Percentiles rank a stretch among this genome's conserved stretches.
phyloP scores from a whole-genome alignment of 805 yeast genomes.

The Candida silvicultrix region DNA sequence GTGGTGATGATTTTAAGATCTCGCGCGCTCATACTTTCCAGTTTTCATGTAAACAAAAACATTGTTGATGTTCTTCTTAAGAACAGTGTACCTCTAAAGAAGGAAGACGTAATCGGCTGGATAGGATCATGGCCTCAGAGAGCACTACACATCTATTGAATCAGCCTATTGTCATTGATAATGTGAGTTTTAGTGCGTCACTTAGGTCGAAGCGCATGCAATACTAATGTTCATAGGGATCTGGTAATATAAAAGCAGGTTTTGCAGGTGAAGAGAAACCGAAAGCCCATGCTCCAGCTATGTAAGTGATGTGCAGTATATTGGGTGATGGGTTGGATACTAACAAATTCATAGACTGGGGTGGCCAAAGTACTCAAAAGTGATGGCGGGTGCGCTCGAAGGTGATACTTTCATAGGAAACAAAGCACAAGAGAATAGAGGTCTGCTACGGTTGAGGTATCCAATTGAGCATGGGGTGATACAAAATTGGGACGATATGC shows the following conservation, averaged over 20 bases:
- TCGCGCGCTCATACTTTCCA: background rate
- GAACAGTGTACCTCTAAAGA: background rate
- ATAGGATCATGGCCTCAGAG: background rate
- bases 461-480: conserved; percentile 81
- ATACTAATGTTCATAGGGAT: conserved; percentile 41
- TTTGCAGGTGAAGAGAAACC: conserved; percentile 92
- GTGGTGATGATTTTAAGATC: background rate
- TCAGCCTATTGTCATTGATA: conserved; percentile 75
- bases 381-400: conserved; percentile 68
- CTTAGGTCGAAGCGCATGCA: no score
- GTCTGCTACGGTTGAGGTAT: conserved; percentile 61
- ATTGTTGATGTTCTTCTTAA: background rate
- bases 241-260: conserved; percentile 82
- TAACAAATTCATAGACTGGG: conserved; percentile 42
- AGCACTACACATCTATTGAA: conserved; percentile 32
- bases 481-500: conserved; percentile 83
- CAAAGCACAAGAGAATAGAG: conserved; percentile 69
- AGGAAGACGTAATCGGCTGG: no score
- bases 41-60: background rate
- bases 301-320: conserved; percentile 24
- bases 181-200: conserved; percentile 26
- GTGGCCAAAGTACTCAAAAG: conserved; percentile 73
- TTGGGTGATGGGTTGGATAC: background rate
- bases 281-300: conserved; percentile 50
- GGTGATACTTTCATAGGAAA: conserved; percentile 72